Evolutionary conservation across 1,284 basidiomycete species (phyloP), one percentile per base, ranked within the genome.

Genomic region (Heliocybe sulcata): DNA sequence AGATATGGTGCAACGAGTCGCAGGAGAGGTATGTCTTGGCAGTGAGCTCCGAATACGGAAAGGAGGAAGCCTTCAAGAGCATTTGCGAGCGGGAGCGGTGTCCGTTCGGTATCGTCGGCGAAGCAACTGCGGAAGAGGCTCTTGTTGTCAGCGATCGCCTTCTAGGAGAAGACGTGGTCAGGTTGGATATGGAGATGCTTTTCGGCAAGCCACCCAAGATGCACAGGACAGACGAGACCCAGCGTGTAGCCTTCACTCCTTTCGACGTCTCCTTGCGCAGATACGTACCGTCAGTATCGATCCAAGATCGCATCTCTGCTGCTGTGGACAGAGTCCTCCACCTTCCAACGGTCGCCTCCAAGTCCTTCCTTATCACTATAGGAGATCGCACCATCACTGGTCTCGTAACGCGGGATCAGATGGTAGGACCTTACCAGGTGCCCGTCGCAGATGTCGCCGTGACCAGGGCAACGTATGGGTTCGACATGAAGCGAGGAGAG

Each of bases 1-100:
- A 98, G 74, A 98, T 99, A 58, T 99, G 96, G 96, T 99, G 97
- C 71, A 99, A 99, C 72, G 97, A 99, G 73, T 92, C 87, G 60
- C 96, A 99, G 74, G 96, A 99, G 68, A 87, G 97, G 47, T 99
- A 99, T 67, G 97, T 99, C 31, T 80, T 99, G 29, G 97, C 94
- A 16, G 81, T 97, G 57, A 79, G 80, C 1, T 80, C 83, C 2
- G 6, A 49, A 22, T 25, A 4, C 12, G 78, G 83, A 35, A 77
- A 76, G 56, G 70, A 77, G 16, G 69, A 75, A 16, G 64, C 69
- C 11, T 98, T 99, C 70, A 83, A 86, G 66, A 72, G 66, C 6
- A 88, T 98, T 47, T 93, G 93, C 12, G 79, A 81, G 65, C 81
- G 96, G 58, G 96, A 99, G 70, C 80, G 96, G 53, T 97, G 94